A percentile compares a stretch with the other conserved stretches of the same genome.
These are phyloP conservation scores for Zoysia matrella DNA, from an alignment of 202 grass and related monocot species.

Conservation along the genomic window DNA sequence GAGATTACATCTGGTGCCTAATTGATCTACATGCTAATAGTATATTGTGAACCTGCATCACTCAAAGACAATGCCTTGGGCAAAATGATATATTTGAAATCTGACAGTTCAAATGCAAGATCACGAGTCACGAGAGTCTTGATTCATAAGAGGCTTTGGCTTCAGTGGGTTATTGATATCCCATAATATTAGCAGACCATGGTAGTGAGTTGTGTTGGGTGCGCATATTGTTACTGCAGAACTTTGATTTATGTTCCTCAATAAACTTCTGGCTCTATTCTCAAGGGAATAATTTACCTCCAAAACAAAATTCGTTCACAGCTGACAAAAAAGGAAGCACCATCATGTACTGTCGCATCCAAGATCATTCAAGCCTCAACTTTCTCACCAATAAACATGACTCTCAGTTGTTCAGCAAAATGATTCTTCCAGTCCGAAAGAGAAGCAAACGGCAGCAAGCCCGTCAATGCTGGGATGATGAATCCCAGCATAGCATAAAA, in stretches of 20 bases:
- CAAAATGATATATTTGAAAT: slow-evolving; percentile 9
- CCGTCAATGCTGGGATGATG: slow-evolving; percentile 66
- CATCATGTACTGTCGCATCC: background rate
- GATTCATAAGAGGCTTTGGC: slow-evolving; percentile 12
- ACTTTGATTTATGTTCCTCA: background rate
- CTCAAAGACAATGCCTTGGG: background rate
- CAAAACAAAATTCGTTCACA: slow-evolving; percentile 5
- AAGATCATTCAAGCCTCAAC: slow-evolving; percentile 55
- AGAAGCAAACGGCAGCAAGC: slow-evolving; percentile 85
- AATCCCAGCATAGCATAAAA: slow-evolving; percentile 69
- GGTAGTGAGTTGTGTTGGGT: background rate
- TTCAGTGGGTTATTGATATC: background rate
- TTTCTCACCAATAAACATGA: slow-evolving; percentile 41
- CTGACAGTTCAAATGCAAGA: background rate
- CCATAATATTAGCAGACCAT: background rate
- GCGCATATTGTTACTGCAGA: background rate
- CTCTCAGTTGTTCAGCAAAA: slow-evolving; percentile 50
- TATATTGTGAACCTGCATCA: slow-evolving; percentile 21
- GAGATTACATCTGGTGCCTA: slow-evolving; percentile 19
- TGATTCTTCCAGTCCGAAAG: slow-evolving; percentile 65
- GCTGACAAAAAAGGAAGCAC: background rate
- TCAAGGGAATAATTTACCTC: slow-evolving; percentile 7
- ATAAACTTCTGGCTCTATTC: slow-evolving; percentile 16
- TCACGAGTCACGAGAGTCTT: background rate
- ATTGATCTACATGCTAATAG: background rate